phyloP scores from a whole-genome alignment of 2,329 filamentous ascomycete species.

The Venturia aucupariae region DNA sequence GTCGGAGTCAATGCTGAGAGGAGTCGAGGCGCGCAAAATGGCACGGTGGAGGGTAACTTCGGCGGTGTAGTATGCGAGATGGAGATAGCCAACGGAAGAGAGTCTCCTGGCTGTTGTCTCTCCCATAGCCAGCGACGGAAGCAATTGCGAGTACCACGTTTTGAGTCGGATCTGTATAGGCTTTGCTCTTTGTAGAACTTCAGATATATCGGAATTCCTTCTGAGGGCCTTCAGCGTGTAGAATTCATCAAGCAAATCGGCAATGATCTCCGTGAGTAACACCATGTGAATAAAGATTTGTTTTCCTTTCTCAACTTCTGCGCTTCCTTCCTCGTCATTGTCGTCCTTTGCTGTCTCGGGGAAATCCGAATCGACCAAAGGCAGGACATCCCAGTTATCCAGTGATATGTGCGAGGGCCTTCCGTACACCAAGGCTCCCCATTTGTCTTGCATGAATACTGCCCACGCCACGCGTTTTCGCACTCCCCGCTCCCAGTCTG shows the following conservation, averaged over 20 bases:
- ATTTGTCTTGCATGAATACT: conserved; percentile 55
- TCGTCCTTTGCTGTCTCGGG: conserved; percentile 25
- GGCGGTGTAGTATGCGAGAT: conserved; percentile 37
- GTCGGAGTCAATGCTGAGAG: conserved; percentile 25
- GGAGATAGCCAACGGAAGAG: conserved; percentile 26
- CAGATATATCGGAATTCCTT: conserved; percentile 31
- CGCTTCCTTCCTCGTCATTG: conserved; percentile 26
- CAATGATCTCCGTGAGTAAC: conserved; percentile 41
- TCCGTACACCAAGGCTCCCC: conserved; percentile 46
- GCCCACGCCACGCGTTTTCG: conserved; percentile 55
- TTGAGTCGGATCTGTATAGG: conserved; percentile 44
- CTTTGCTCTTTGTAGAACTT: conserved; percentile 44
- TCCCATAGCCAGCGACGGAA: conserved; percentile 17
- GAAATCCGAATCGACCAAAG: conserved; percentile 38
- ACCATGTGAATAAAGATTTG: conserved; percentile 44
- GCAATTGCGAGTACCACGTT: conserved; percentile 43
- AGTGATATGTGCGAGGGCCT: conserved; percentile 46
- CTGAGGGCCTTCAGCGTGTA: conserved; percentile 41
- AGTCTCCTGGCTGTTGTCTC: conserved; percentile 11
- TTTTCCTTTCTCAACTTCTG: conserved; percentile 25
- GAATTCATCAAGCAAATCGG: conserved; percentile 42
- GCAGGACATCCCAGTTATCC: conserved; percentile 47
- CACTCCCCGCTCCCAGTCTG: conserved; percentile 54
- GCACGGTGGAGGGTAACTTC: conserved; percentile 36
- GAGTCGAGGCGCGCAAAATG: conserved; percentile 3